Evolutionary conservation across 2,329 filamentous ascomycete genomes (phyloP), one percentile per base, ranked within the genome.

Genomic region (Ophiostoma pallidulum): DNA sequence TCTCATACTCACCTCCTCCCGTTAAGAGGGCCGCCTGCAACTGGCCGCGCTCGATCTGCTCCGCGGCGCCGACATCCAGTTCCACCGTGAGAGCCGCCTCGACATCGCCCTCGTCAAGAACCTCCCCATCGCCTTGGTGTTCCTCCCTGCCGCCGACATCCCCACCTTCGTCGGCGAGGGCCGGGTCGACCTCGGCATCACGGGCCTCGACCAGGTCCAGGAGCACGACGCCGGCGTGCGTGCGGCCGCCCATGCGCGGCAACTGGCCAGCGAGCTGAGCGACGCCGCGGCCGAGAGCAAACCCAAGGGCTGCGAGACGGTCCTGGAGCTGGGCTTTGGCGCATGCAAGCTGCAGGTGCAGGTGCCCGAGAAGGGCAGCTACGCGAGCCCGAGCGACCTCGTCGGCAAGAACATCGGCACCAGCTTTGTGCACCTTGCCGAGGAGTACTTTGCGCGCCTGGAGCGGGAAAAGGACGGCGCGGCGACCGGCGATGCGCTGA

Each of bases 101-200:
- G 92, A 98, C 66, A 96, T 98, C 62, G 92, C 92, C 14, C 82
- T 98, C 22, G 92, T 97, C 62, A 94, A 96, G 74, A 98, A 98
- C 69, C 80, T 92, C 24, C 87, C 86, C 31, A 88, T 98, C 59
- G 92, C 92, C 14, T 85, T 98, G 51, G 82, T 98, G 62, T 98
- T 98, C 73, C 84, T 98, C 22, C 92, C 92, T 26, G 92, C 91
- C 32, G 90, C 89, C 56, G 92, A 98, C 64, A 98, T 98, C 62
- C 92, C 92, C 5, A 95, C 89, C 33, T 97, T 97, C 62, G 90
- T 98, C 41, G 91, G 91, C 49, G 90, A 97, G 68, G 92, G 92
- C 50, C 83, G 84, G 53, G 52, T 95, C 41, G 90, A 95, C 62
- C 74, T 98, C 14, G 92, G 92, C 53, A 98, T 98, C 62, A 97